Conservation (phyloP, 208 protist species). For the Trypanosoma brucei region DNA sequence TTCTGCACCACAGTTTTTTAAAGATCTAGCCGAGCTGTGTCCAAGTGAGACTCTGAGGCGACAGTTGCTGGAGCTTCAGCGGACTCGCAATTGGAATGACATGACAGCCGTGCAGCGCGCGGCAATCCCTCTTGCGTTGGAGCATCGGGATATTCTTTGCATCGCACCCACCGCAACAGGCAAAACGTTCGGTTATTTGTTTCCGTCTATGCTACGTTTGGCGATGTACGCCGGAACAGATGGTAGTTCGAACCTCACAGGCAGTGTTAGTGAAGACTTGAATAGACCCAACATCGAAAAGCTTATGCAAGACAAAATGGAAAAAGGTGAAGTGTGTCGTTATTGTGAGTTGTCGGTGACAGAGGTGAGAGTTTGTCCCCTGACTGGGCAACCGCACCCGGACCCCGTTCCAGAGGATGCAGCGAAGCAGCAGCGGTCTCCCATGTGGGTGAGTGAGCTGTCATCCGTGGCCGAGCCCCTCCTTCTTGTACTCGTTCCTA, state of each 20-base stretch:
- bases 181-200: conserved; percentile 90
- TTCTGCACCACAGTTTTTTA: conserved; percentile 39
- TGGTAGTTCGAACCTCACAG: background rate
- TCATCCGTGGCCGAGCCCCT: conserved; percentile 50
- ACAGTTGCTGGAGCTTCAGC: conserved; percentile 38
- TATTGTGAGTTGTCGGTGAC: conserved; percentile 75
- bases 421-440: conserved; percentile 13
- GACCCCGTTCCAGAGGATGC: conserved; percentile 15
- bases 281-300: conserved; percentile 45
- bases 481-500: conserved; percentile 74
- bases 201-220: conserved; percentile 74
- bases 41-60: conserved; percentile 29
- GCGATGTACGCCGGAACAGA: conserved; percentile 22
- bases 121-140: conserved; percentile 51
- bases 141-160: conserved; percentile 79
- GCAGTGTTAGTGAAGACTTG: conserved; percentile 13
- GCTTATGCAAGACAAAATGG: conserved; percentile 61
- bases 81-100: conserved; percentile 23
- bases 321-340: conserved; percentile 61
- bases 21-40: conserved; percentile 45
- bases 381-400: conserved; percentile 71
- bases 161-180: conserved; percentile 86
- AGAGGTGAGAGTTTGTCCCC: conserved; percentile 51
- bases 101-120: conserved; percentile 61
- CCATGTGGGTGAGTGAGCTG: conserved; percentile 43